phyloP scores from a whole-genome alignment of 2,329 filamentous ascomycete genomes.

The Trichoderma guizhouense region DNA sequence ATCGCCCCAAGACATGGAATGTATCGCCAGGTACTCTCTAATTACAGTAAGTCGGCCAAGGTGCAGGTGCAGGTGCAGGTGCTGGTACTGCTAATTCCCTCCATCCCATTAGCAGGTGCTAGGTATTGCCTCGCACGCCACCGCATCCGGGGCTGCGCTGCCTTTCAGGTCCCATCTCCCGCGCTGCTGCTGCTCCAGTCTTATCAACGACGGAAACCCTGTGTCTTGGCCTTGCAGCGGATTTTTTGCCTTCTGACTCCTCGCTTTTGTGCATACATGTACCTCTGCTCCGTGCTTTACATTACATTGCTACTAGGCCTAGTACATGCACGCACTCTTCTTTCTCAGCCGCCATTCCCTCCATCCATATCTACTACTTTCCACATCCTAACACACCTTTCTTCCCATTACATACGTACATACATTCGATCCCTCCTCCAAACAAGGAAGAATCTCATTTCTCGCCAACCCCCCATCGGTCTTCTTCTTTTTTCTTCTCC shows the following conservation, averaged over 20 bases:
- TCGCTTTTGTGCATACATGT: not conserved
- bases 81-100: not conserved
- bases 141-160: slow-evolving; percentile 8
- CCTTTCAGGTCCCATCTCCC: slow-evolving; percentile 12
- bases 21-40: not conserved
- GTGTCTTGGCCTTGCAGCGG: not conserved
- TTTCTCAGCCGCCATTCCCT: not conserved
- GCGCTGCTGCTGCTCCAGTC: not conserved
- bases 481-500: not conserved
- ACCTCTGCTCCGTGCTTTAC: not conserved
- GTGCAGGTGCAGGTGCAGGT: too few species aligned
- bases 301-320: not conserved
- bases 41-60: too few species aligned
- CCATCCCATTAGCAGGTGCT: not conserved
- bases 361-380: not conserved
- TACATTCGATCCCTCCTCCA: not conserved
- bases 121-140: slow-evolving; percentile 11
- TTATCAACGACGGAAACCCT: not conserved
- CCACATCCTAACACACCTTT: not conserved
- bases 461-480: not conserved
- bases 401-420: not conserved
- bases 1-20: not conserved
- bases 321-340: not conserved
- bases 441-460: not conserved
- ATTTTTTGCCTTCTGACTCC: slow-evolving; percentile 1